These are phyloP conservation scores for Barnettozyma pratensis DNA, from an alignment of 805 yeast species.

Conservation along the genomic window DNA sequence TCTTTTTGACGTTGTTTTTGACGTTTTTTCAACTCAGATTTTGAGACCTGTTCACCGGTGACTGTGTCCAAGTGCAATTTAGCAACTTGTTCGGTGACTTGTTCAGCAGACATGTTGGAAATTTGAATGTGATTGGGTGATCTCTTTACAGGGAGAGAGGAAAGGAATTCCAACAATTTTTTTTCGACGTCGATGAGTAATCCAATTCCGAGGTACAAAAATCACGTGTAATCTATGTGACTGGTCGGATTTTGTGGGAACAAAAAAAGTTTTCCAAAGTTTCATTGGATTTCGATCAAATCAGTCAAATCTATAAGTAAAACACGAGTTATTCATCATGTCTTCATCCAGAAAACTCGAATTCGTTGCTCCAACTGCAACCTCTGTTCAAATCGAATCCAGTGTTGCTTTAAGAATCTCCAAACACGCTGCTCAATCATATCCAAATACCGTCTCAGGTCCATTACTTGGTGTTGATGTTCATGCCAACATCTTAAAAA, in stretches of 20 bases:
- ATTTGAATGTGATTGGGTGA: background rate
- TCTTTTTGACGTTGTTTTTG: constrained; percentile 83
- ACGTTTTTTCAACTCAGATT: constrained; percentile 93
- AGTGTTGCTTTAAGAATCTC: constrained; percentile 50
- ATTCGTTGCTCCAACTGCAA: constrained; percentile 17
- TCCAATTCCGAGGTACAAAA: background rate
- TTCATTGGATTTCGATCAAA: background rate
- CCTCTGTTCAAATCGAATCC: constrained; percentile 21
- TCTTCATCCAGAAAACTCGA: constrained; percentile 5
- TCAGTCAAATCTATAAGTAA: background rate
- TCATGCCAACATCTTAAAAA: constrained; percentile 38
- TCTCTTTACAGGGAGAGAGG: background rate
- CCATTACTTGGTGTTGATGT: constrained; percentile 72
- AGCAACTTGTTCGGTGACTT: constrained; percentile 70
- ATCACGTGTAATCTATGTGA: background rate
- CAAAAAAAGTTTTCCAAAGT: background rate
- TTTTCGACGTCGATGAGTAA: background rate
- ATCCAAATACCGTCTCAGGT: constrained; percentile 61
- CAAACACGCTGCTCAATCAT: constrained; percentile 60
- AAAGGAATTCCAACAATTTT: background rate
- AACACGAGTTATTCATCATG: background rate
- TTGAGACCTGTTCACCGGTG: constrained; percentile 95
- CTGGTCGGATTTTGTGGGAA: no score
- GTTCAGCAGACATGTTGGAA: constrained; percentile 23
- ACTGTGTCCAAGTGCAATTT: constrained; percentile 82